phyloP scores from a whole-genome alignment of 225 moss, liverwort and hornwort species.

The Physcomitrium patens region DNA sequence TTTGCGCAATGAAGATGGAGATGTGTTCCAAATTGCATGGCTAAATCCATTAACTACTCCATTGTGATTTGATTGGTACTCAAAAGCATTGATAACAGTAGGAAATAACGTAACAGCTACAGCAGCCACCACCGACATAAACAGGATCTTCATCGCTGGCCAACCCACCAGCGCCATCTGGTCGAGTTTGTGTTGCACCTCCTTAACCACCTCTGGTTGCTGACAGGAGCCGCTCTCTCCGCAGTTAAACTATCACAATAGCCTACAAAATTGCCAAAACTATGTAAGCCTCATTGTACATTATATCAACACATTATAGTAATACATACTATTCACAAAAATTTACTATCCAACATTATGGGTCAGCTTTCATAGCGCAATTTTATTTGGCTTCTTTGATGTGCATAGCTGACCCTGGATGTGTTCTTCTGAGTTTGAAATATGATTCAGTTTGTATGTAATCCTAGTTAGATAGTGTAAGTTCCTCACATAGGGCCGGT shows the following conservation, averaged over 20 bases:
- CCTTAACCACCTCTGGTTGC: neutral
- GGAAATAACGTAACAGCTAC: conserved; percentile 10
- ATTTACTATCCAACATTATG: too few relatives aligned
- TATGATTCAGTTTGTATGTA: too few relatives aligned
- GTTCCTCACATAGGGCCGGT: too few relatives aligned
- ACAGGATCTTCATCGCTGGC: conserved; percentile 28
- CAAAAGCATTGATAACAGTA: neutral
- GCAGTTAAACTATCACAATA: neutral
- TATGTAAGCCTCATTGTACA: too few relatives aligned
- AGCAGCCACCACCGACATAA: conserved; percentile 23
- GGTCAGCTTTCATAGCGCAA: too few relatives aligned
- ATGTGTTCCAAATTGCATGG: neutral
- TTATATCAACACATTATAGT: too few relatives aligned
- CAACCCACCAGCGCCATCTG: conserved; percentile 3
- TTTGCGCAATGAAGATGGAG: neutral
- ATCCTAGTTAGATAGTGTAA: too few relatives aligned
- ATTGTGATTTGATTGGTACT: neutral
- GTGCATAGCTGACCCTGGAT: too few relatives aligned
- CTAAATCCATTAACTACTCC: neutral
- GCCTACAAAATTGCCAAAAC: too few relatives aligned
- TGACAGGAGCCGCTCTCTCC: neutral
- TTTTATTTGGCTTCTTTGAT: too few relatives aligned
- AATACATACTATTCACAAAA: too few relatives aligned
- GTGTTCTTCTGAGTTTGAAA: too few relatives aligned
- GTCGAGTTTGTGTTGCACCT: neutral